Percentiles rank a stretch among this genome's conserved stretches.
Conservation (phyloP, 1,139 yeast species). For the Geotrichum fermentans region DNA sequence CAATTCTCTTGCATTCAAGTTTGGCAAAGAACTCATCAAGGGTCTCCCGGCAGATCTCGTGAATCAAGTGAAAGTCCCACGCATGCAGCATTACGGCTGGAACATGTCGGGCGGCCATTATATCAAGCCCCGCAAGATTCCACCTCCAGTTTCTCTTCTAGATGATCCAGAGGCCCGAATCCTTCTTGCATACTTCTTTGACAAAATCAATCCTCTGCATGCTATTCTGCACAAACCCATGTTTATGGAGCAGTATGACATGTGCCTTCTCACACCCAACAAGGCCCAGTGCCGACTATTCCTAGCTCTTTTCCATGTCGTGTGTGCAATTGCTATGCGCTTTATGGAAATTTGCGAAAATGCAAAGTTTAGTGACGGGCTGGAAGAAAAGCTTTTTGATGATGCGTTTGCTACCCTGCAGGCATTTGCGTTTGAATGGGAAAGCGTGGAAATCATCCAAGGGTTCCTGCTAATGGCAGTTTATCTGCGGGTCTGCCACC, state of each 20-base stretch:
- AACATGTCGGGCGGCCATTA: constrained; percentile 58
- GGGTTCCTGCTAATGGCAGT: constrained; percentile 54
- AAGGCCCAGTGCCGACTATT: constrained; percentile 41
- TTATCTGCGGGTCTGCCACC: constrained; percentile 52
- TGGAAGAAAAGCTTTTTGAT: constrained; percentile 53
- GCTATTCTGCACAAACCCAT: constrained; percentile 53
- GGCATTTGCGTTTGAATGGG: constrained; percentile 61
- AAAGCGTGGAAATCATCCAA: constrained; percentile 59
- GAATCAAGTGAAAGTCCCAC: constrained; percentile 45
- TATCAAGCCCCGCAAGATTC: constrained; percentile 42
- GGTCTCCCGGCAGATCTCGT: constrained; percentile 34
- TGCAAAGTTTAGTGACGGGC: constrained; percentile 35
- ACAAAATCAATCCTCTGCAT: constrained; percentile 51
- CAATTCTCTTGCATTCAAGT: constrained; percentile 13
- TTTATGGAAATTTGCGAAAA: constrained; percentile 46
- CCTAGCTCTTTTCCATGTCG: constrained; percentile 49
- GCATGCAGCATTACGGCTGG: constrained; percentile 65
- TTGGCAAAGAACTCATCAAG: constrained; percentile 18
- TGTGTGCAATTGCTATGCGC: constrained; percentile 51
- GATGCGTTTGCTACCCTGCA: constrained; percentile 47
- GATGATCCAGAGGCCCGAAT: constrained; percentile 22
- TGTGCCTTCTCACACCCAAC: constrained; percentile 34
- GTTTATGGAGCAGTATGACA: constrained; percentile 49
- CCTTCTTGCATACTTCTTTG: constrained; percentile 44
- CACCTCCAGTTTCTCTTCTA: constrained; percentile 25